Evolutionary conservation across 1,284 basidiomycete species (phyloP), one percentile per base, ranked within the genome.

Genomic region (Rhizoctonia solani): DNA sequence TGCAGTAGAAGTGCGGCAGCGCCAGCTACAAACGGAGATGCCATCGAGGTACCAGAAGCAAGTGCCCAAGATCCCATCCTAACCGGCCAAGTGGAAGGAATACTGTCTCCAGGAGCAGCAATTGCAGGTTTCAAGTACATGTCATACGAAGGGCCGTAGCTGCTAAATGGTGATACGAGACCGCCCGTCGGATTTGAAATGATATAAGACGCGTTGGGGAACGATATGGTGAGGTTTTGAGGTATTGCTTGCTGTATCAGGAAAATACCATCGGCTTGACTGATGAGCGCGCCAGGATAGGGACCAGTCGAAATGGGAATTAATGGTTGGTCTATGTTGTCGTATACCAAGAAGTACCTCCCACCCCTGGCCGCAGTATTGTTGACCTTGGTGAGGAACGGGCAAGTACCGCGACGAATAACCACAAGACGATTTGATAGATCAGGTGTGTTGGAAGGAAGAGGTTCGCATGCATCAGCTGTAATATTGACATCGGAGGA

Each of bases 91-190:
- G 85, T 86, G 21, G 82, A 87, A n/a, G 87, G 77, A 66, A 88
- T 87, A 69, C 82, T 82, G 8, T 81, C 83, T 61, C 87, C 87
- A 0, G 86, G 86, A 19, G 86, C 85, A n/a, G 82, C 78, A 32
- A 87, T 74, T 1, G 82, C 79, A 6, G 87, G 85, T 68, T 84
- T 82, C 73, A 85, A 81, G 74, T 77, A 82, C 73, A 86, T 78
- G 72, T 88, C 86, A 73, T 85, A 82, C 8, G 84, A 80, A 2
- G 86, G 86, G 0, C 85, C 85, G 70, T 83, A 85, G 47, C 79
- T 79, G 2, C 82, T 82, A 75, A 85, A 87, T n/a, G 74, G 73
- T 2, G 83, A 84, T 25, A 85, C 80, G 30, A 85, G 77, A 19
- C 86, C 86, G 19, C 85, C 86, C 34, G 73, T 73, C 1, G 79